Conservation (phyloP, 768 basidiomycete species). For the Calvatia gigantea region DNA sequence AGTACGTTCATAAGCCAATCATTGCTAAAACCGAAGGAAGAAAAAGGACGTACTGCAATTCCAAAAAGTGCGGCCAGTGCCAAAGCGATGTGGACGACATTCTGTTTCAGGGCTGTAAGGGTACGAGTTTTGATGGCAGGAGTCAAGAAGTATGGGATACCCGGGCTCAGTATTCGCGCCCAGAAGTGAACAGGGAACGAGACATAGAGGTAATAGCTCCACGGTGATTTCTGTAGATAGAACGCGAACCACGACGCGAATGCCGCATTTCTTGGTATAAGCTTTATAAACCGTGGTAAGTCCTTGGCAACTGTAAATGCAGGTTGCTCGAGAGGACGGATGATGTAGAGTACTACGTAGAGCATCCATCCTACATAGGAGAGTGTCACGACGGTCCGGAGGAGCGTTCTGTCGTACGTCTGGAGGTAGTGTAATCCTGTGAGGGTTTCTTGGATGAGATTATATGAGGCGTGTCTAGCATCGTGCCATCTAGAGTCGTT, state of each 20-base stretch:
- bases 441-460: constrained; percentile 52
- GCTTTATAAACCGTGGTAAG: background rate
- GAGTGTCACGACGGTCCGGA: constrained; percentile 61
- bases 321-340: constrained; percentile 35
- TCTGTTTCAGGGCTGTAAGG: constrained; percentile 10
- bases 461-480: constrained; percentile 45
- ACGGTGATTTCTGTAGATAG: constrained; percentile 59
- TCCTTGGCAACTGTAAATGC: background rate
- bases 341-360: constrained; percentile 56
- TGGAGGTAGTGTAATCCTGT: constrained; percentile 74
- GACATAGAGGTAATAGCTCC: constrained; percentile 74
- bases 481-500: constrained; percentile 36
- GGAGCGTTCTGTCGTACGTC: constrained; percentile 77
- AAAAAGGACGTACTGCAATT: constrained; percentile 23
- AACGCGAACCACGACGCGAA: constrained; percentile 47
- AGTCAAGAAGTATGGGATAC: constrained; percentile 8
- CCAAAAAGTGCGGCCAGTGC: constrained; percentile 74
- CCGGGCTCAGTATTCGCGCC: constrained; percentile 46
- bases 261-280: constrained; percentile 20
- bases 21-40: background rate
- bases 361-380: constrained; percentile 81
- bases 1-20: background rate
- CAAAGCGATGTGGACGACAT: constrained; percentile 30
- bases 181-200: constrained; percentile 78
- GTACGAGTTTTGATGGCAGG: background rate